Conservation (phyloP, 1,284 basidiomycete species). For the Schizophyllum commune region DNA sequence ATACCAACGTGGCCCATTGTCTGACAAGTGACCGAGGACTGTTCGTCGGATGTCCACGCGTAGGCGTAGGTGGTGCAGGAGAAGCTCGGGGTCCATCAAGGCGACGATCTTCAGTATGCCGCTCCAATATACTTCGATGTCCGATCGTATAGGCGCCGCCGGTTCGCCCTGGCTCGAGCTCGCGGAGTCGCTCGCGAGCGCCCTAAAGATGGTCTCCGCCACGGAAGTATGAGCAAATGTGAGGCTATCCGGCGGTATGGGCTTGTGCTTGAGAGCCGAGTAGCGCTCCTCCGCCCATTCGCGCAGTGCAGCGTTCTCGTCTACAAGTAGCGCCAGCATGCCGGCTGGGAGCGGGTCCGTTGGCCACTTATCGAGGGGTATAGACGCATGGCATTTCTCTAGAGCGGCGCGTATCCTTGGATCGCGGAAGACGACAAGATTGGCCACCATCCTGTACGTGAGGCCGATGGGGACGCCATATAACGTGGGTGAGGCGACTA, state of each 20-base stretch:
- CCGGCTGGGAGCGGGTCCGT: conserved; percentile 48
- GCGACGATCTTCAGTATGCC: conserved; percentile 38
- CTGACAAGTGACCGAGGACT: conserved; percentile 55
- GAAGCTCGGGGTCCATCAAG: conserved; percentile 30
- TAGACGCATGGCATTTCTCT: conserved; percentile 29
- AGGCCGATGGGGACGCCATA: conserved; percentile 30
- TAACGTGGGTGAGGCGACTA: conserved; percentile 24
- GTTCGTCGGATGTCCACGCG: conserved; percentile 40
- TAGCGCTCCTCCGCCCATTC: conserved; percentile 50
- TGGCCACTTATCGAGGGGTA: conserved; percentile 43
- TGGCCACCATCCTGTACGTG: conserved; percentile 62
- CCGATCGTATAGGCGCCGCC: conserved; percentile 20
- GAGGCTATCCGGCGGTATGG: conserved; percentile 42
- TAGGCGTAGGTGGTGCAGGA: conserved; percentile 38
- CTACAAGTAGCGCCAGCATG: conserved; percentile 51
- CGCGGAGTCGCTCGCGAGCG: conserved; percentile 23
- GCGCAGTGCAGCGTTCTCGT: conserved; percentile 39
- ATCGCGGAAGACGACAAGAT: conserved; percentile 53
- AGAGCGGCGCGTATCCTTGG: conserved; percentile 39
- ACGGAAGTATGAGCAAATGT: conserved; percentile 28
- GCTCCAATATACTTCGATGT: conserved; percentile 41
- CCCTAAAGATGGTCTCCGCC: conserved; percentile 18
- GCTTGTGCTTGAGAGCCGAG: conserved; percentile 28
- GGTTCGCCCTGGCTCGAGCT: neutral
- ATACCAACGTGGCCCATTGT: conserved; percentile 53